Conservation (phyloP, 2,329 filamentous ascomycete genomes). For the Botrytis pseudocinerea region DNA sequence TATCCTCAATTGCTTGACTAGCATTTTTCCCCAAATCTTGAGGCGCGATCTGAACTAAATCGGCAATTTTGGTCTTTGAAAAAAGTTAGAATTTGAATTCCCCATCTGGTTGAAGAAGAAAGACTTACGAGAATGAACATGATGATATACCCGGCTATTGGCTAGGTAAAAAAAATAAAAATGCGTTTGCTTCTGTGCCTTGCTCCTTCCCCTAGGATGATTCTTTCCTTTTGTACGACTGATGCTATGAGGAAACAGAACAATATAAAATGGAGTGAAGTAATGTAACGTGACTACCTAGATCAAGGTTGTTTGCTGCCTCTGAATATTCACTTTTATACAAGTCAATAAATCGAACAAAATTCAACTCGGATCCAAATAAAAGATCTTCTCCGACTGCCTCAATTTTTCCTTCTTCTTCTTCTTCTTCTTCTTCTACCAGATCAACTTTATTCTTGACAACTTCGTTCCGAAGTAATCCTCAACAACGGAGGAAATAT, state of each 20-base stretch:
- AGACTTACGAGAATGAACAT: constrained; percentile 54
- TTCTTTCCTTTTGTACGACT: not conserved
- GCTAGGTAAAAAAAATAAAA: not conserved
- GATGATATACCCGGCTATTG: not conserved
- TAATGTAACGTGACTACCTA: not conserved
- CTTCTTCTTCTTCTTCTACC: not conserved
- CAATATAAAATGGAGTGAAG: too few relatives aligned
- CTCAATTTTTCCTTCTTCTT: not conserved
- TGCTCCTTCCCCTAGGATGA: not conserved
- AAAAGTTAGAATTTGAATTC: constrained; percentile 19
- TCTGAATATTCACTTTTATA: not conserved
- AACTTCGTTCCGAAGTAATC: not conserved
- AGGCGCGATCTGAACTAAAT: constrained; percentile 90
- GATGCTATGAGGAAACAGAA: not conserved
- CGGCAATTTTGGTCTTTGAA: constrained; percentile 83
- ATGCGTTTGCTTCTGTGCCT: constrained; percentile 8
- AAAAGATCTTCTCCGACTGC: not conserved
- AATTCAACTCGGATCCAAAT: constrained; percentile 1
- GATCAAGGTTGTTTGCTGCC: not conserved
- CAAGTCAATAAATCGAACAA: not conserved
- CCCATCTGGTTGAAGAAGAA: too few relatives aligned
- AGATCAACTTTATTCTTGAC: not conserved
- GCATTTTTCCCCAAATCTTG: constrained; percentile 85
- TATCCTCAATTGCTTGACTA: constrained; percentile 85
- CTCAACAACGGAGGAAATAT: not conserved